Evolutionary conservation across 1,284 basidiomycete species (phyloP).

Genomic region (Apiotrichum domesticum): DNA sequence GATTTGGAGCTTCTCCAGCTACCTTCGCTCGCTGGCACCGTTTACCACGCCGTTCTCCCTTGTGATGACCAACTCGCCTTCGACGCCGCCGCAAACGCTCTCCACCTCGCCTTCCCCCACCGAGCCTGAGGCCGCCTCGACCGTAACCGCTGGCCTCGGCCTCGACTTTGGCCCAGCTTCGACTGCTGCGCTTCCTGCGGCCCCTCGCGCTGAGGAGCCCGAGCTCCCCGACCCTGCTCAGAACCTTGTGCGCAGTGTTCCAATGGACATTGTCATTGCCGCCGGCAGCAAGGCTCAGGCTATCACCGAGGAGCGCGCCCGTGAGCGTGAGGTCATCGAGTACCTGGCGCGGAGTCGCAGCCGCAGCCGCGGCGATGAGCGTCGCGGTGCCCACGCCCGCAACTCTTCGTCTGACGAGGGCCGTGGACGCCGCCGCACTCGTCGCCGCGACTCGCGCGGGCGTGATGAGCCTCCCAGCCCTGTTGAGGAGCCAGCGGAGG

Average conservation of each 20-base stretch:
- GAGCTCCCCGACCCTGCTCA: slow-evolving; percentile 10
- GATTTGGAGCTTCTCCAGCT: slow-evolving; percentile 36
- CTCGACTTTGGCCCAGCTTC: neutral
- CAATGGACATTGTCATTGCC: slow-evolving; percentile 40
- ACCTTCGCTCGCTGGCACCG: slow-evolving; percentile 37
- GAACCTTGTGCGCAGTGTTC: slow-evolving; percentile 37
- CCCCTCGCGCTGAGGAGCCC: neutral
- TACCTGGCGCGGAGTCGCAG: slow-evolving; percentile 9
- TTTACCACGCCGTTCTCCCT: slow-evolving; percentile 19
- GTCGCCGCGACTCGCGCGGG: neutral
- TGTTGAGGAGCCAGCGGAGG: neutral
- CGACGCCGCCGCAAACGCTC: neutral
- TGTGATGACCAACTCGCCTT: neutral
- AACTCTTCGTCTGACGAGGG: slow-evolving; percentile 15
- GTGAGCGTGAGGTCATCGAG: slow-evolving; percentile 22
- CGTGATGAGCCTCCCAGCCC: neutral
- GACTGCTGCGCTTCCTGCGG: neutral
- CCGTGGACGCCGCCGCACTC: neutral
- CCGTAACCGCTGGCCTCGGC: neutral
- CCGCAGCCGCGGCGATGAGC: neutral
- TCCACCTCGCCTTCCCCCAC: neutral
- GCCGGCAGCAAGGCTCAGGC: slow-evolving; percentile 15
- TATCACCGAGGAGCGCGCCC: slow-evolving; percentile 17
- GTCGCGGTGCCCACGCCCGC: neutral
- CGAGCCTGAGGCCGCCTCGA: neutral